Evolutionary conservation across 2,329 filamentous ascomycete genomes (phyloP), one percentile per base, ranked within the genome.

Genomic region (Penicillium vulpinum): DNA sequence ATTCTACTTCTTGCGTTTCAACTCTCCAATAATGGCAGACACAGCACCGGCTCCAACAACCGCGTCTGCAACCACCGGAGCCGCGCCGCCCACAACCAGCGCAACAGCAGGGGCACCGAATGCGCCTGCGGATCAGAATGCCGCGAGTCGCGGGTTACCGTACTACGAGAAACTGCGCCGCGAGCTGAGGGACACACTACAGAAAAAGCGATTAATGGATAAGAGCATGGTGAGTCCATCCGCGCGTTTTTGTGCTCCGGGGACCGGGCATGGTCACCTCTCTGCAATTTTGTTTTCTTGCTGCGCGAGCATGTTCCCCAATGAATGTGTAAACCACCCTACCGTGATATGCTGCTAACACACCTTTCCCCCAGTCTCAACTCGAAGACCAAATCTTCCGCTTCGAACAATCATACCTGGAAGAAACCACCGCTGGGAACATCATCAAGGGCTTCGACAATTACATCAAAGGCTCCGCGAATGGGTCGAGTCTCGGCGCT

Each of bases 361-460:
- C 11, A 21, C 21, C 13, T n/a, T 18, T 15, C 11, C 10, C 15
- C 11, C n/a, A 87, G 85, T 75, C 80, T 50, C 73, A 78, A 65
- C 75, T 87, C 57, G 94, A 99, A 79, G 90, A 96, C 48, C 83
- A 85, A 62, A 97, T 99, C 67, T 87, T 84, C 71, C 86, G 88
- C 62, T 88, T 91, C 69, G 94, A 99, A 75, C 86, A 88, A 56
- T 83, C 88, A 18, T 99, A 99, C 74, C 86, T 99, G 50, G 93
- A 97, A 74, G 91, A 91, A 68, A 95, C 92, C 5, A 86, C 82
- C 66, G 84, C 85, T 21, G 94, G 94, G 43, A 99, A 99, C 78
- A 97, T 99, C 71, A 93, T 99, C 73, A 92, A 90, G 47, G 94
- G 94, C 22, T 99, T 99, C 75, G 94, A 99, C 75, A 95, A 92